Percentiles rank a stretch among this genome's conserved stretches.
Evolutionary conservation across 2,329 filamentous ascomycete species (phyloP).

Genomic region (Alternaria triticimaculans): DNA sequence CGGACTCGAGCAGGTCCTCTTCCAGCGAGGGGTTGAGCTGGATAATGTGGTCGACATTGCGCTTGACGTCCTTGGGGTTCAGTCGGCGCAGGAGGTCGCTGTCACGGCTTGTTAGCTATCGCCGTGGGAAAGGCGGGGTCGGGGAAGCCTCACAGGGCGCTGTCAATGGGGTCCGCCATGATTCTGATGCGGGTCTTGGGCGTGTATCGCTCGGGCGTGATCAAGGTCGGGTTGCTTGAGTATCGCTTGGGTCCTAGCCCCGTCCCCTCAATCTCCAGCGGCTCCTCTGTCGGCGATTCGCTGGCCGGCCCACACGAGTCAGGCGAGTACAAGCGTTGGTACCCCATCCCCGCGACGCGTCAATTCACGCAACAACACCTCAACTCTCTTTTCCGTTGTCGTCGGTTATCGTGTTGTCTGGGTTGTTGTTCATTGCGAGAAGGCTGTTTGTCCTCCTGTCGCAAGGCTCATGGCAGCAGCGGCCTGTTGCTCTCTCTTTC

Average conservation of each 20-base stretch:
- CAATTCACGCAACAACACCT: constrained; percentile 11
- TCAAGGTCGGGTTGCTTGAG: constrained; percentile 23
- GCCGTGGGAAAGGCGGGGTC: neutral
- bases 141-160: constrained; percentile 68
- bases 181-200: constrained; percentile 9
- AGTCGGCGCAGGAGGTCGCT: constrained; percentile 98
- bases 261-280: constrained; percentile 23
- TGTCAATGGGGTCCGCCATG: constrained; percentile 61
- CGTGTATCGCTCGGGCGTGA: constrained; percentile 17
- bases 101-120: constrained; percentile 23
- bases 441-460: neutral
- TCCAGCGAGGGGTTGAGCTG: constrained; percentile 87
- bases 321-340: constrained; percentile 12
- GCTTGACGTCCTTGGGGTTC: constrained; percentile 88
- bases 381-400: neutral
- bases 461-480: neutral
- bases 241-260: constrained; percentile 22
- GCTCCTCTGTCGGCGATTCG: constrained; percentile 23
- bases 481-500: neutral
- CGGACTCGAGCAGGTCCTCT: constrained; percentile 96
- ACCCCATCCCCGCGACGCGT: constrained; percentile 21
- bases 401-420: neutral
- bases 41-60: constrained; percentile 89
- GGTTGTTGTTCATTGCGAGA: neutral
- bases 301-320: constrained; percentile 26